A percentile compares a stretch with the other conserved stretches of the same genome.
Conservation (phyloP, 106 monocot species). For the Allium fistulosum region DNA sequence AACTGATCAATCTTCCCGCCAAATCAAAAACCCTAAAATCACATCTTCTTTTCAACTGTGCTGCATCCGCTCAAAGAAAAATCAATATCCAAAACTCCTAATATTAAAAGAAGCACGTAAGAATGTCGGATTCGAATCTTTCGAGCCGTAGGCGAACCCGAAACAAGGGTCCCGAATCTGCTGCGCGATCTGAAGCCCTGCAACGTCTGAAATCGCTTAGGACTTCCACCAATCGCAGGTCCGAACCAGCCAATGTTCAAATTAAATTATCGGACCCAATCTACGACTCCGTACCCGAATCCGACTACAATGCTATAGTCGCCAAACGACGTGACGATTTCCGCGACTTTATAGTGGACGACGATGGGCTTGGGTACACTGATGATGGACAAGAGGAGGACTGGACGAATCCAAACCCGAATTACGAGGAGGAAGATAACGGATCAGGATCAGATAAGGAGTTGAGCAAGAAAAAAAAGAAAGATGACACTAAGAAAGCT, state of each 20-base stretch:
- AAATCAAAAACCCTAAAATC: too few relatives aligned
- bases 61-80: too few relatives aligned
- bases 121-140: too few relatives aligned
- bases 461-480: constrained; percentile 21
- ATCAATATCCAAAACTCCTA: too few relatives aligned
- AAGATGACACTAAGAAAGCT: constrained; percentile 24
- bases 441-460: neutral
- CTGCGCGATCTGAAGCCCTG: constrained; percentile 50
- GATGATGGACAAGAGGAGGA: constrained; percentile 95
- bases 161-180: constrained; percentile 25
- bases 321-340: constrained; percentile 65
- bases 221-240: constrained; percentile 31
- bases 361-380: constrained; percentile 81
- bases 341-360: constrained; percentile 75
- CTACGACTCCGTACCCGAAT: constrained; percentile 85
- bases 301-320: constrained; percentile 70
- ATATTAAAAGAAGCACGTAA: too few relatives aligned
- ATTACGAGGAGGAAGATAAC: constrained; percentile 29
- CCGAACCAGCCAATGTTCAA: constrained; percentile 25
- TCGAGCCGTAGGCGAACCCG: constrained; percentile 24
- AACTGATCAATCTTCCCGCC: too few relatives aligned
- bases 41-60: too few relatives aligned
- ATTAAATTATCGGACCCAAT: constrained; percentile 79
- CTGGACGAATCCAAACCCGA: constrained; percentile 53
- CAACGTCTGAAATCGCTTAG: constrained; percentile 67